Conservation (phyloP, 2,329 filamentous ascomycete genomes). For the Pseudogymnoascus sp. region DNA sequence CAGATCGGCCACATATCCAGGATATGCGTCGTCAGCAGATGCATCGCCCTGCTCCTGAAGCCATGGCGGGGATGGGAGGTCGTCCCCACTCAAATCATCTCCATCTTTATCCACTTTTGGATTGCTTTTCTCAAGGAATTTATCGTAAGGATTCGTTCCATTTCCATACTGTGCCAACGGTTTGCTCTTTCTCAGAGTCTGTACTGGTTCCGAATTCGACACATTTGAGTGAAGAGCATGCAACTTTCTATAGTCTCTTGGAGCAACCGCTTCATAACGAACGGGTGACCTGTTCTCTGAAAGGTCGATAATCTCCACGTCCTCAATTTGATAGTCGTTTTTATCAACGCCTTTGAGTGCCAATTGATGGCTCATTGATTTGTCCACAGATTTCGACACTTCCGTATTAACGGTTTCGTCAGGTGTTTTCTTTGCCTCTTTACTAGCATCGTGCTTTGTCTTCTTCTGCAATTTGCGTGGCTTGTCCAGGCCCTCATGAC, state of each 20-base stretch:
- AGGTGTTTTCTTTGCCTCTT: background rate
- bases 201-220: slow-evolving; percentile 19
- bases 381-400: background rate
- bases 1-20: slow-evolving; percentile 6
- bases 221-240: slow-evolving; percentile 26
- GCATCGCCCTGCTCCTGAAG: slow-evolving; percentile 20
- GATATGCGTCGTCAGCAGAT: slow-evolving; percentile 6
- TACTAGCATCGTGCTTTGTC: background rate
- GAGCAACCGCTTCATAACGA: slow-evolving; percentile 18
- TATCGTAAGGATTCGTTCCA: slow-evolving; percentile 19
- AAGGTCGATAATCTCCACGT: slow-evolving; percentile 27
- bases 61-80: slow-evolving; percentile 32
- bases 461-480: slow-evolving; percentile 30
- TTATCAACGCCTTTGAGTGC: background rate
- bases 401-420: background rate
- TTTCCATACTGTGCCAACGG: slow-evolving; percentile 22
- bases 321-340: slow-evolving; percentile 1
- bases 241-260: slow-evolving; percentile 25
- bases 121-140: slow-evolving; percentile 17
- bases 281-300: slow-evolving; percentile 16
- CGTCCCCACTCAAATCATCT: slow-evolving; percentile 28
- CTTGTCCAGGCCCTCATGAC: slow-evolving; percentile 61
- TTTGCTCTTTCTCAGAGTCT: slow-evolving; percentile 22
- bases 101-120: slow-evolving; percentile 6
- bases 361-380: background rate